Conservation (phyloP, 495 filamentous ascomycete species). For the Podospora australis region DNA sequence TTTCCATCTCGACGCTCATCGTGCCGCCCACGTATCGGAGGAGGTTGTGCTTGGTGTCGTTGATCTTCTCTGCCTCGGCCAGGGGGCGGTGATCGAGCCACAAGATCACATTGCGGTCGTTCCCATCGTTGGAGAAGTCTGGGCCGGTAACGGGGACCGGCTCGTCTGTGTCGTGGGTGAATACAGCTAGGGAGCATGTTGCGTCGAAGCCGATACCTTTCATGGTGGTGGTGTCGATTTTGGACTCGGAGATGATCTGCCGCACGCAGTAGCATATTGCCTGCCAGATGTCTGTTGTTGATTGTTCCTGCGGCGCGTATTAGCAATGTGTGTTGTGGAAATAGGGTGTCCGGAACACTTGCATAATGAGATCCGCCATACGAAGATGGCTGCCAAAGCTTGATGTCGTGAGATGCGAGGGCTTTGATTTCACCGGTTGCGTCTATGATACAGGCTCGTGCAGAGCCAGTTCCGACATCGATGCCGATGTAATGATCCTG, state of each 20-base stretch:
- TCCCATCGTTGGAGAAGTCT: constrained; percentile 66
- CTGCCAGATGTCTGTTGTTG: constrained; percentile 90
- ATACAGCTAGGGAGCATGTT: constrained; percentile 90
- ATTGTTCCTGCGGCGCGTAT: constrained; percentile 72
- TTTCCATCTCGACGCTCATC: constrained; percentile 99
- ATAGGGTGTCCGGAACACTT: constrained; percentile 5
- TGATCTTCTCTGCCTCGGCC: constrained; percentile 84
- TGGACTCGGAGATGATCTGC: constrained; percentile 68
- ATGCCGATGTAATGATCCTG: constrained; percentile 75
- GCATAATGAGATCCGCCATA: constrained; percentile 70
- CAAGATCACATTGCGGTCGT: constrained; percentile 82
- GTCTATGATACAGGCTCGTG: constrained; percentile 91
- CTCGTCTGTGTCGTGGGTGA: constrained; percentile 80
- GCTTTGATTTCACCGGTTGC: constrained; percentile 86
- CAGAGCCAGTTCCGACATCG: constrained; percentile 93
- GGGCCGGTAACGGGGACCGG: constrained; percentile 85
- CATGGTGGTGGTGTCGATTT: constrained; percentile 63
- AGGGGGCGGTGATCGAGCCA: constrained; percentile 92
- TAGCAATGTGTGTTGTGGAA: constrained; percentile 8
- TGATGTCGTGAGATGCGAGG: constrained; percentile 82
- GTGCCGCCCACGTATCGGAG: constrained; percentile 91
- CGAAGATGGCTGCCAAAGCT: constrained; percentile 86
- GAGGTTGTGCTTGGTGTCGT: constrained; percentile 85
- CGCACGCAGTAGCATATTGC: constrained; percentile 81
- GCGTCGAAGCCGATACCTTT: constrained; percentile 94